Conservation (phyloP, 257 asterid genomes). For the Rubia yunnanensis region DNA sequence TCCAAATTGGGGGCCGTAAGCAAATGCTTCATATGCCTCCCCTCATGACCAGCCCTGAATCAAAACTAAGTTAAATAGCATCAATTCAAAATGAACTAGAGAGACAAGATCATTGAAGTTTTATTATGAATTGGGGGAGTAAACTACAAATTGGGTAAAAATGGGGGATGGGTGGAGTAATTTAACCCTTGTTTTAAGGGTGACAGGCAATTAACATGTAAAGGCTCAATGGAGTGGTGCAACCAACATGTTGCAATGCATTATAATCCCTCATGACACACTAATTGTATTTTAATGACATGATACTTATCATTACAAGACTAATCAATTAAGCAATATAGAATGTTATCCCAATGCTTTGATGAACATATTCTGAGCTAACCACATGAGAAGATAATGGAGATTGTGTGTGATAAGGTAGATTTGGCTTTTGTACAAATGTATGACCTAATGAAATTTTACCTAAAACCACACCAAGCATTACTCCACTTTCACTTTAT, state of each 20-base stretch:
- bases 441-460: constrained; percentile 6
- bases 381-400: constrained; percentile 13
- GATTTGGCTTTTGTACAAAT: background rate
- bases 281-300: background rate
- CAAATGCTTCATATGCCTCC: too few species aligned
- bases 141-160: background rate
- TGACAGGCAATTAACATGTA: constrained; percentile 1
- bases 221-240: constrained; percentile 14
- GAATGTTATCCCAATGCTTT: constrained; percentile 10
- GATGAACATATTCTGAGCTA: constrained; percentile 8
- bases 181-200: background rate
- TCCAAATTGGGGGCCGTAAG: too few species aligned
- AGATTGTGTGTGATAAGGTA: constrained; percentile 9
- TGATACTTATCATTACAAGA: background rate
- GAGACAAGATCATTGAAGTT: too few species aligned
- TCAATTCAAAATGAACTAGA: too few species aligned
- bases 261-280: constrained; percentile 1
- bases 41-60: too few species aligned
- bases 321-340: constrained; percentile 3
- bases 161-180: background rate
- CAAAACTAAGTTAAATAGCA: too few species aligned
- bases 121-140: background rate
- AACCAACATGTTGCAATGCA: constrained; percentile 4
- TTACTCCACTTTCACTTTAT: constrained; percentile 18
- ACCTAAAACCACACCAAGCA: constrained; percentile 17